These are phyloP conservation scores for Margaritispora aquatica DNA, from an alignment of 495 filamentous ascomycete genomes.

Conservation along the genomic window DNA sequence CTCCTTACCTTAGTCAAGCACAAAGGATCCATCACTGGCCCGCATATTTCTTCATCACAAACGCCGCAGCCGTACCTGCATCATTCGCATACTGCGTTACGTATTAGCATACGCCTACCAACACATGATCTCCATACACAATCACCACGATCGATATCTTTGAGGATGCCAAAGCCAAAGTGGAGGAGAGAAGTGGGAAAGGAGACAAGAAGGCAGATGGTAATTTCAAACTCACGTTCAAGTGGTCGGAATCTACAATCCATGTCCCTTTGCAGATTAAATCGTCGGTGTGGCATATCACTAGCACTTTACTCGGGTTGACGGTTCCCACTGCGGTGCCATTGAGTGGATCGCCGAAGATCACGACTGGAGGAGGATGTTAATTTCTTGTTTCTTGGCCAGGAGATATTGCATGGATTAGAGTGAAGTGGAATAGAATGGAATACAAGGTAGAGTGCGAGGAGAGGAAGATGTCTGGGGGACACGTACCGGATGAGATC, in stretches of 20 bases:
- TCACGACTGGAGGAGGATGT: conserved; percentile 34
- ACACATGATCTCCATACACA: no score
- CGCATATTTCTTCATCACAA: background rate
- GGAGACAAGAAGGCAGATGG: no score
- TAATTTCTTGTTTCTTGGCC: background rate
- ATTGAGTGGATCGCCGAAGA: conserved; percentile 50
- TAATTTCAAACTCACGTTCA: background rate
- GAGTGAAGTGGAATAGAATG: no score
- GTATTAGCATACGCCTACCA: background rate
- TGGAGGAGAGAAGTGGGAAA: no score
- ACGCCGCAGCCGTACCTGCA: background rate
- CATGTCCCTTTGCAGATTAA: conserved; percentile 43
- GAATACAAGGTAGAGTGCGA: no score
- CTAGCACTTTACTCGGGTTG: conserved; percentile 35
- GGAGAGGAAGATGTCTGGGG: background rate
- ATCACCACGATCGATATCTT: no score
- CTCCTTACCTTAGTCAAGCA: no score
- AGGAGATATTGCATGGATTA: no score
- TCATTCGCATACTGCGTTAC: background rate
- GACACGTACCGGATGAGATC: conserved; percentile 6
- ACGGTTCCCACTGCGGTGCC: conserved; percentile 36
- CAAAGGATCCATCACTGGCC: background rate
- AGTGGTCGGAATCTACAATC: conserved; percentile 3
- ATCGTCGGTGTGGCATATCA: conserved; percentile 45
- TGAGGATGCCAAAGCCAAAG: no score